Percentiles rank a stretch among this genome's conserved stretches.
These are phyloP conservation scores for Sporisorium sorghi DNA, from an alignment of 1,284 basidiomycete species.

Conservation along the genomic window DNA sequence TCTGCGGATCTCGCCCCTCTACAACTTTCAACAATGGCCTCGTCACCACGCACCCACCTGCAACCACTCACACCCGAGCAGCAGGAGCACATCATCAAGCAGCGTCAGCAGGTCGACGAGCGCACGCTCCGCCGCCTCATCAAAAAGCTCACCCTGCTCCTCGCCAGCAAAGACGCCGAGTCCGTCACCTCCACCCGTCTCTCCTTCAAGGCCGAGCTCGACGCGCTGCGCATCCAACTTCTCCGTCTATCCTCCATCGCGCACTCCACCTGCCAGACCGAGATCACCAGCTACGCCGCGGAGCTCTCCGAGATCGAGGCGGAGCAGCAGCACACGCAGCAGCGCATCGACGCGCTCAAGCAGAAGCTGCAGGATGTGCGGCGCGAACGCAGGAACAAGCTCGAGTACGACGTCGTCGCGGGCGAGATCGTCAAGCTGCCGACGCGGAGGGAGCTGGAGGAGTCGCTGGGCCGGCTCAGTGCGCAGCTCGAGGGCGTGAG, in stretches of 20 bases:
- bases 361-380: constrained; percentile 42
- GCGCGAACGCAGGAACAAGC: constrained; percentile 55
- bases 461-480: constrained; percentile 25
- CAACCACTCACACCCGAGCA: constrained; percentile 40
- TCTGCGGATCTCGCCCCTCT: not conserved
- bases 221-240: constrained; percentile 26
- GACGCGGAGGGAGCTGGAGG: constrained; percentile 47
- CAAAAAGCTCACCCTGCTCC: constrained; percentile 39
- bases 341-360: constrained; percentile 48
- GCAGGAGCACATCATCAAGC: constrained; percentile 42
- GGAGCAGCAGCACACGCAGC: constrained; percentile 35
- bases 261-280: constrained; percentile 22
- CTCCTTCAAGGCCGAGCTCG: constrained; percentile 47
- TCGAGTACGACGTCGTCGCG: constrained; percentile 59
- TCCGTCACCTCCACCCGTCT: constrained; percentile 20
- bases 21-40: constrained; percentile 15
- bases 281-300: constrained; percentile 24
- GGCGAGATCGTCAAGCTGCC: constrained; percentile 51
- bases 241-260: constrained; percentile 31
- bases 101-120: constrained; percentile 47
- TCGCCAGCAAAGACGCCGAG: constrained; percentile 27
- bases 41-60: constrained; percentile 20
- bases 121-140: constrained; percentile 32
- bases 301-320: constrained; percentile 33
- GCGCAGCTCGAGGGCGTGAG: constrained; percentile 28